These are phyloP conservation scores for Cynara cardunculus DNA, from an alignment of 129 eudicot species.

Conservation along the genomic window DNA sequence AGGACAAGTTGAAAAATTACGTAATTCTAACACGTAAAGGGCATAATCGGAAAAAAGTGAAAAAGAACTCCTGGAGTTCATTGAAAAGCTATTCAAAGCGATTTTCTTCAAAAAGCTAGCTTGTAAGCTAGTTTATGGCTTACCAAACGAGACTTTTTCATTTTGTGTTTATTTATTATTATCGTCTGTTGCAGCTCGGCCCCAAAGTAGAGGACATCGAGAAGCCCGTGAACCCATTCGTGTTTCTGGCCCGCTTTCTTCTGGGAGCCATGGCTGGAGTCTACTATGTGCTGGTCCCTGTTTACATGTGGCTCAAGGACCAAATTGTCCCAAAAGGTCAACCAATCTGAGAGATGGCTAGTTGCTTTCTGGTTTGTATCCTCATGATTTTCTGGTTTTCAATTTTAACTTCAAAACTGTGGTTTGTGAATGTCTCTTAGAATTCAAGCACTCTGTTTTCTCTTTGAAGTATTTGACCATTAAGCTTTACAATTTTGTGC, in stretches of 20 bases:
- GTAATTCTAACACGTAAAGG: not conserved
- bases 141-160: not conserved
- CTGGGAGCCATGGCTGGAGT: slow-evolving; percentile 78
- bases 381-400: not conserved
- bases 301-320: slow-evolving; percentile 61
- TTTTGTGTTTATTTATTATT: not conserved
- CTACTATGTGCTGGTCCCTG: slow-evolving; percentile 64
- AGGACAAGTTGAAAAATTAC: not conserved
- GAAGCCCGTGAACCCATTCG: slow-evolving; percentile 65
- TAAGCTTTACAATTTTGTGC: not conserved
- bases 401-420: slow-evolving; percentile 7
- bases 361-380: not conserved
- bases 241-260: slow-evolving; percentile 60
- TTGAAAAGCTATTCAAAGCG: not conserved
- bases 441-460: slow-evolving; percentile 2
- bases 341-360: slow-evolving; percentile 16
- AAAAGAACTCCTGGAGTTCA: not conserved
- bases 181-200: slow-evolving; percentile 42
- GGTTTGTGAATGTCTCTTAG: slow-evolving; percentile 22
- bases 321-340: slow-evolving; percentile 45
- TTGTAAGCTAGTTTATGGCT: not conserved
- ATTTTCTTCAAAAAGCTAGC: not conserved
- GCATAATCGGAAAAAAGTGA: not conserved
- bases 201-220: slow-evolving; percentile 78
- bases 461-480: not conserved